Percentiles rank a stretch among this genome's conserved stretches.
phyloP scores from a whole-genome alignment of 1,139 yeast genomes.

The Hansenula sp. region DNA sequence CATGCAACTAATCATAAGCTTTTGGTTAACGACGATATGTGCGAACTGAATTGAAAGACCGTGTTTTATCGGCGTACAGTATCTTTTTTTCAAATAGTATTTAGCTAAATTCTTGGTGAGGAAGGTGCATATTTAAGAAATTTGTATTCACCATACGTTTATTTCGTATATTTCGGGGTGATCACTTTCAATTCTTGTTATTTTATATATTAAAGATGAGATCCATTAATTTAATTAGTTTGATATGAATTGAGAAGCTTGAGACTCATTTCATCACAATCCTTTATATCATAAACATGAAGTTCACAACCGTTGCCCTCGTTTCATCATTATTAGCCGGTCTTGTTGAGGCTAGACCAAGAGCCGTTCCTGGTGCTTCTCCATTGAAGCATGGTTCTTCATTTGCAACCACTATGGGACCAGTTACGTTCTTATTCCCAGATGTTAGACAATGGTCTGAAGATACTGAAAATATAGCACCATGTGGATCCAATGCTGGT shows the following conservation, averaged over 20 bases:
- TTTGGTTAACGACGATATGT: no score
- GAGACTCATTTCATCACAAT: no score
- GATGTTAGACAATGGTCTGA: slow-evolving; percentile 38
- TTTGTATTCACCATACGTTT: no score
- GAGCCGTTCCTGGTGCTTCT: slow-evolving; percentile 15
- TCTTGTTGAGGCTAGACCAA: slow-evolving; percentile 17
- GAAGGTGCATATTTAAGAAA: neutral
- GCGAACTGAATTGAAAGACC: no score
- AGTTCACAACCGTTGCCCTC: slow-evolving; percentile 4
- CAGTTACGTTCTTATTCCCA: slow-evolving; percentile 38
- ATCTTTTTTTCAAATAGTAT: no score
- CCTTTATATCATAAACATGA: slow-evolving; percentile 2
- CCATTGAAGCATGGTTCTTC: slow-evolving; percentile 24
- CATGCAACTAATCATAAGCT: no score
- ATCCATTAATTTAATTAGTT: neutral
- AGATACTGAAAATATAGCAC: slow-evolving; percentile 36
- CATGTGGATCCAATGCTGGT: slow-evolving; percentile 36
- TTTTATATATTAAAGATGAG: neutral
- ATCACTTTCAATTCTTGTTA: neutral
- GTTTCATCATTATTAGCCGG: slow-evolving; percentile 15
- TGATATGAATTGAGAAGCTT: no score
- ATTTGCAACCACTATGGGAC: slow-evolving; percentile 36
- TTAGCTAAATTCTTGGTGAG: neutral
- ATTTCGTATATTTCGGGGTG: neutral
- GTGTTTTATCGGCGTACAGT: no score